Conservation (phyloP, 371 early-diverging fungal species). For the Rhizopus delemar region DNA sequence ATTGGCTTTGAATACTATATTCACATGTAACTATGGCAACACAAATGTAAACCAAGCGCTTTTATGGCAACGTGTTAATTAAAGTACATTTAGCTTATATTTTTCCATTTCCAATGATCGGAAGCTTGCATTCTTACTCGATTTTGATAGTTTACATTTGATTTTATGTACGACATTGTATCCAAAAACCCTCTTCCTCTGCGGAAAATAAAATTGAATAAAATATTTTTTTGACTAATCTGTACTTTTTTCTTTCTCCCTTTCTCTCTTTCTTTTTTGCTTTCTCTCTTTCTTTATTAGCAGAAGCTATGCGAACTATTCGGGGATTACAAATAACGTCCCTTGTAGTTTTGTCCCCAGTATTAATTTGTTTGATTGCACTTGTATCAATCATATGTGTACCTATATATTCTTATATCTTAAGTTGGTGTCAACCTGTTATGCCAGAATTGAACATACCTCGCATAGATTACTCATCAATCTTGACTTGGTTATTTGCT, state of each 20-base stretch:
- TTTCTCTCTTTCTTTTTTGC: neutral
- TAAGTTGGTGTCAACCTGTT: neutral
- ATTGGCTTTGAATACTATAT: no score
- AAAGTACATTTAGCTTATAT: no score
- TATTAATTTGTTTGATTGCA: slow-evolving; percentile 14
- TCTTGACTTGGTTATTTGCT: neutral
- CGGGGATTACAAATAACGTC: slow-evolving; percentile 20
- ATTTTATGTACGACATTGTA: no score
- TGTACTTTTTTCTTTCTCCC: neutral
- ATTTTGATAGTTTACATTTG: no score
- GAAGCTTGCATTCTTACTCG: no score
- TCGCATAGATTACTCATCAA: neutral
- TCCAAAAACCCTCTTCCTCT: neutral
- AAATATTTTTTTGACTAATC: neutral
- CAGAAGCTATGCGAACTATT: slow-evolving; percentile 9
- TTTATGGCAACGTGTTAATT: no score
- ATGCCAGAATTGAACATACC: neutral
- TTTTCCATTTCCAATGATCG: no score
- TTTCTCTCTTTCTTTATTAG: neutral
- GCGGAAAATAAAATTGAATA: neutral
- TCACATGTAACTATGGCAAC: no score
- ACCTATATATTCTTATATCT: slow-evolving; percentile 6
- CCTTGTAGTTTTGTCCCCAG: slow-evolving; percentile 15
- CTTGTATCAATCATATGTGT: slow-evolving; percentile 12
- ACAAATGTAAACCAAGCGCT: no score